A percentile compares a stretch with the other conserved stretches of the same genome.
Evolutionary conservation across 2,329 filamentous ascomycete species (phyloP).

Genomic region (Cladosporium sp.): DNA sequence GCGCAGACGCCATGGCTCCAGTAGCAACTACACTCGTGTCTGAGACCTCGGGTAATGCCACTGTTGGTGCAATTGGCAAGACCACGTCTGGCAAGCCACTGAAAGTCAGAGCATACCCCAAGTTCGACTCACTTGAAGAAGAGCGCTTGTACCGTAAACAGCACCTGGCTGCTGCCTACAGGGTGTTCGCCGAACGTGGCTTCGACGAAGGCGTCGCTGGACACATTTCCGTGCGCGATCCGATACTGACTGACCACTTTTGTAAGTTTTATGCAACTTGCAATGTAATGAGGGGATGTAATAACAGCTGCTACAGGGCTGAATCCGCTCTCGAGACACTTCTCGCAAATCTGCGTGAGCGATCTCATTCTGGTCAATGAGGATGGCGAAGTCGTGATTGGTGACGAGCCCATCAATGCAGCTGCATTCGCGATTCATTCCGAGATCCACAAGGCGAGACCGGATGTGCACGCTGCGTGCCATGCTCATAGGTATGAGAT

Average conservation of each 20-base stretch:
- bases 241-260: slow-evolving; percentile 33
- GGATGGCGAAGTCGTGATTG: slow-evolving; percentile 40
- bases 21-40: slow-evolving; percentile 32
- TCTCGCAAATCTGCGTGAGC: slow-evolving; percentile 40
- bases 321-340: slow-evolving; percentile 41
- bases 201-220: slow-evolving; percentile 41
- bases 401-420: slow-evolving; percentile 39
- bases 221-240: slow-evolving; percentile 42
- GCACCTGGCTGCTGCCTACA: slow-evolving; percentile 42
- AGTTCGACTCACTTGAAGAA: slow-evolving; percentile 35
- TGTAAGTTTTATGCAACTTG: slow-evolving; percentile 16
- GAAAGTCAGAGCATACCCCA: slow-evolving; percentile 44
- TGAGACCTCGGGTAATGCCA: slow-evolving; percentile 39
- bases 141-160: slow-evolving; percentile 41
- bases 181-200: slow-evolving; percentile 39
- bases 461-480: slow-evolving; percentile 43
- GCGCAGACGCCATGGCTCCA: slow-evolving; percentile 31
- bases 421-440: slow-evolving; percentile 47
- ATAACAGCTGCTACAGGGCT: not conserved
- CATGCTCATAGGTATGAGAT: slow-evolving; percentile 34
- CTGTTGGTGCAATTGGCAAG: slow-evolving; percentile 43
- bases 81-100: slow-evolving; percentile 43
- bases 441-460: slow-evolving; percentile 38
- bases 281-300: too few relatives aligned
- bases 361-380: slow-evolving; percentile 46